phyloP scores from a whole-genome alignment of 2,329 filamentous ascomycete species.

The Monosporascus sp. region DNA sequence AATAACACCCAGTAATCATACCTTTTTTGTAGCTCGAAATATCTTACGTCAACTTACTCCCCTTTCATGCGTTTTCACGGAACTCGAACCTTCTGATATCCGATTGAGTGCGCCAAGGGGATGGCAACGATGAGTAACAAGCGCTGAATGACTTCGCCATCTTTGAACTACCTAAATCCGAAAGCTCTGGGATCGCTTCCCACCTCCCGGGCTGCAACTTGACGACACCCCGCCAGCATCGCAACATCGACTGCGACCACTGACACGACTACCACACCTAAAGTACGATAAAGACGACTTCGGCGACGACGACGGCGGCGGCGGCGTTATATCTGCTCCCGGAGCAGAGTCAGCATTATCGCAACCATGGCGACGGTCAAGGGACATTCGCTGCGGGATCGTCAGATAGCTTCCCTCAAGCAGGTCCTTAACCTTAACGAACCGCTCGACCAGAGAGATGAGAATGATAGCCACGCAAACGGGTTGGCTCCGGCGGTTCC shows the following conservation, averaged over 20 bases:
- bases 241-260: no score
- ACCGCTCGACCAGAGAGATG: slow-evolving; percentile 52
- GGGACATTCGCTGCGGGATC: slow-evolving; percentile 25
- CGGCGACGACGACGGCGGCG: no score
- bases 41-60: neutral
- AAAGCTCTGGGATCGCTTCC: no score
- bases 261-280: no score
- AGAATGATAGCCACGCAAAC: slow-evolving; percentile 59
- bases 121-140: neutral
- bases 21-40: neutral
- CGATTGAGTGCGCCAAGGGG: neutral
- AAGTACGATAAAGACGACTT: no score
- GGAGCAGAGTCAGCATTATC: neutral
- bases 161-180: neutral
- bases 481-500: slow-evolving; percentile 67
- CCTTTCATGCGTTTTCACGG: neutral
- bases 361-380: slow-evolving; percentile 17
- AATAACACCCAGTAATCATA: no score
- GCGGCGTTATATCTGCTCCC: no score
- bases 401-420: slow-evolving; percentile 69
- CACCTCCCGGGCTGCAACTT: no score
- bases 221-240: no score
- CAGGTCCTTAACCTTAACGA: slow-evolving; percentile 95
- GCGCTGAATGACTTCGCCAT: neutral
- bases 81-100: neutral